Evolutionary conservation across 768 basidiomycete genomes (phyloP), one percentile per base, ranked within the genome.

Genomic region (Coprinellus micaceus): DNA sequence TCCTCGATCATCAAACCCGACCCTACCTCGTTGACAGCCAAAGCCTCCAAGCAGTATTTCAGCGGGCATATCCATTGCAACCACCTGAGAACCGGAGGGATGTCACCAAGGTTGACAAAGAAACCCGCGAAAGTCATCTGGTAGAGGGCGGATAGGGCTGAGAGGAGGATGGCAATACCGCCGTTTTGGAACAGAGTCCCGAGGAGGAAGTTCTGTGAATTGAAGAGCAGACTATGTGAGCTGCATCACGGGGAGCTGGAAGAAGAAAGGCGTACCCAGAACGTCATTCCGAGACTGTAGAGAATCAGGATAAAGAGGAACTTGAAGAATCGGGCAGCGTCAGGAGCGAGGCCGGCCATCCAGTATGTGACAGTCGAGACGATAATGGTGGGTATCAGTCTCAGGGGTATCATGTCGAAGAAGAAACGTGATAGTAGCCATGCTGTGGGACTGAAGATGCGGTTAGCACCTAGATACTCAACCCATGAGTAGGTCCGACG

Each of bases 71-170:
- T 63, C 88, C 92, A 98, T 65, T 95, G 88, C 52, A 98, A 75
- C 95, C 95, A 98, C 15, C 95, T 82, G 1, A 98, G 79, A 1
- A 95, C 92, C 2, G 91, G 89, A 3, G 95, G 94, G 57, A 98
- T 96, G 57, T 80, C 76, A 58, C 74, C 71, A 55, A 96, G 78
- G 67, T 96, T 91, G 52, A 96, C 91, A 67, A 97, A 97, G 77
- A 96, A 98, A 13, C 92, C 92, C 1, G 92, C 91, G 61, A 80
- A 92, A 0, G 90, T 92, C 89, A 91, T 90, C 66, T 91, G 88
- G 69, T 87, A 89, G 11, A 91, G 74, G 2, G 84, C 86, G 0
- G 82, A 75, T 21, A 91, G 77, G 9, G 89, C 90, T 0, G 91
- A 92, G 36, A 96, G 68, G 2, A 98, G 81, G 66, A 97, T 94